These are phyloP conservation scores for Salvia hispanica DNA, from an alignment of 257 asterid species.

Conservation along the genomic window DNA sequence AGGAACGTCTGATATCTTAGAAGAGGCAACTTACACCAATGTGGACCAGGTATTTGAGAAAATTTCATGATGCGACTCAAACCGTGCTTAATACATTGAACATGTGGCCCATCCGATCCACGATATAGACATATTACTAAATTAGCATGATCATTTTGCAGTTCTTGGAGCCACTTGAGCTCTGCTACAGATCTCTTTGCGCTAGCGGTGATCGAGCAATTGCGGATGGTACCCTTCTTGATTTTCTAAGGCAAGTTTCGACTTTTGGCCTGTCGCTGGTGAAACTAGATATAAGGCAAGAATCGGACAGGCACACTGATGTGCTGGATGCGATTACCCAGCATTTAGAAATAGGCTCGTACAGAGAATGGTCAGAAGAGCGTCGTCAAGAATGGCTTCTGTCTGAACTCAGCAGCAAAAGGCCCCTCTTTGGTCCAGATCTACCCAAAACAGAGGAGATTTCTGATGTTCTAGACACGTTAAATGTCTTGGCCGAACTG, in stretches of 20 bases:
- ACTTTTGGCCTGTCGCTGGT: conserved; percentile 69
- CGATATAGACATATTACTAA: too few relatives aligned
- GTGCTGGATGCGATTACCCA: conserved; percentile 61
- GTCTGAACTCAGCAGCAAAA: conserved; percentile 63
- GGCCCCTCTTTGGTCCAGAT: conserved; percentile 65
- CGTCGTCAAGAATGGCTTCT: conserved; percentile 62
- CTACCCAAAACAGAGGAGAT: conserved; percentile 68
- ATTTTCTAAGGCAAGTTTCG: conserved; percentile 66
- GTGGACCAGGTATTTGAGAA: conserved; percentile 52
- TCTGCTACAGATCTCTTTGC: conserved; percentile 68
- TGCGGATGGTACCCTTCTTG: conserved; percentile 72
- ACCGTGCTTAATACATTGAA: not conserved
- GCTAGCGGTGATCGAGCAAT: conserved; percentile 61
- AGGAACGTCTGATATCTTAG: conserved; percentile 53
- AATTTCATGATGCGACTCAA: not conserved
- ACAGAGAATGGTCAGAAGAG: conserved; percentile 61
- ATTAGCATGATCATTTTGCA: conserved; percentile 13
- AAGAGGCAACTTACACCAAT: conserved; percentile 60
- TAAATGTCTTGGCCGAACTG: conserved; percentile 60
- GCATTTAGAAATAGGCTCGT: conserved; percentile 62
- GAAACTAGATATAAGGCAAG: conserved; percentile 66
- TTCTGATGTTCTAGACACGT: conserved; percentile 58
- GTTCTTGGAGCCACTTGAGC: conserved; percentile 73
- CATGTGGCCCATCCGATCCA: too few relatives aligned
- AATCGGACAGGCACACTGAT: conserved; percentile 67